Evolutionary conservation across 202 grass and related monocot species (phyloP), one percentile per base, ranked within the genome.

Genomic region (Dendrocalamus latiflorus): DNA sequence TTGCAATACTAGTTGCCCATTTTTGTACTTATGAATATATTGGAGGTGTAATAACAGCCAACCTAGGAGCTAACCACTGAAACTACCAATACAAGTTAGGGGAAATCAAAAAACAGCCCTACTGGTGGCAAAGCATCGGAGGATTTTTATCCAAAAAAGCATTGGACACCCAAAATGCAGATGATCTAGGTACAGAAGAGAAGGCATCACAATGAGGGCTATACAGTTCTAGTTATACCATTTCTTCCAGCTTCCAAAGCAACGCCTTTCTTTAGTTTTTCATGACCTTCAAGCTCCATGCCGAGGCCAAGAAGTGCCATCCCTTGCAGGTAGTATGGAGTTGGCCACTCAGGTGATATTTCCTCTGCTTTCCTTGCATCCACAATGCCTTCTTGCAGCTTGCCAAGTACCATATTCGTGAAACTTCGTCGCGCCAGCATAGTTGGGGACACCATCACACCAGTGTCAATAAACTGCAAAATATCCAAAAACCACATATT

Each of bases 341-440:
- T 85, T 8, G 94, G 90, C 92, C 94, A 94, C 60, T 87, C 86
- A 0, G 91, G 86, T 44, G 88, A 90, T 14, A 89, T 77, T 20
- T 85, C 85, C 78, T 75, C 85, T 2, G 86, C 91, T 65, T 87
- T 85, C 78, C 84, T 89, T 33, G 94, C 90, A 81, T 94, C 94
- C 68, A 69, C 66, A 1, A 94, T 66, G 24, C 86, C 91, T 73
- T 97, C 91, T 53, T 97, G 86, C 44, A 87, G 41, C 66, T 85
- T 90, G 49, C 83, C 78, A 18, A 66, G 75, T 16, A 87, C 83
- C 7, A 94, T 73, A 17, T 94, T 89, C 0, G 81, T 85, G 3
- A 97, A 80, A 30, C 91, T 90, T 30, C 91, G 81, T 7, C 94
- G 88, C 10, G 37, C 89, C 7, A 92, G 65, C 66, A 97, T 83